phyloP scores from a whole-genome alignment of 345 rosid species.

The Turnera subulata region DNA sequence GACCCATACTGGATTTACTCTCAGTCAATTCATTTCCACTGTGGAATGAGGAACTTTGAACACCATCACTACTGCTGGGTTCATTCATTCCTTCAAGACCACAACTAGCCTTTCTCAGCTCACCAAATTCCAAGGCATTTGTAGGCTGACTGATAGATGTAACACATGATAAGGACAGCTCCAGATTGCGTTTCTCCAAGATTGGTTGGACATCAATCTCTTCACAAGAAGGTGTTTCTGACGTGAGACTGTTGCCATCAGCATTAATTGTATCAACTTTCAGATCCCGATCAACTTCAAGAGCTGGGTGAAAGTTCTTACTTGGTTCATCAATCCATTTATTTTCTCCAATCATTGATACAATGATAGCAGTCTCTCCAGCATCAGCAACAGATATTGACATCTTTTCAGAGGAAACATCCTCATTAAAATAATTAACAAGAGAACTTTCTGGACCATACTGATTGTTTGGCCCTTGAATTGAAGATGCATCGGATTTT shows the following conservation, averaged over 20 bases:
- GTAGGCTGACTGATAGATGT: constrained; percentile 31
- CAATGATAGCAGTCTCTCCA: constrained; percentile 93
- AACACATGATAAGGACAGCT: constrained; percentile 45
- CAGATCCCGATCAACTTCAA: constrained; percentile 31
- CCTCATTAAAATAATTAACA: constrained; percentile 42
- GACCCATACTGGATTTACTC: constrained; percentile 32
- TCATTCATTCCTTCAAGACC: constrained; percentile 23
- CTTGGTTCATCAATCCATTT: constrained; percentile 41
- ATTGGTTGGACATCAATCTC: constrained; percentile 32
- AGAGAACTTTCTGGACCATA: constrained; percentile 36
- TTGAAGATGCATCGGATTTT: constrained; percentile 36
- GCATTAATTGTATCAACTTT: constrained; percentile 25
- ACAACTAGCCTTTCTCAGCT: constrained; percentile 23
- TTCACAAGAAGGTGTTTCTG: constrained; percentile 25
- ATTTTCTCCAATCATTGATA: constrained; percentile 62
- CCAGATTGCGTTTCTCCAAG: constrained; percentile 31
- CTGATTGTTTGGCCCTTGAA: constrained; percentile 33
- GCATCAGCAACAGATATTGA: constrained; percentile 82
- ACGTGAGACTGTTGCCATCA: constrained; percentile 26
- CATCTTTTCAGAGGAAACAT: constrained; percentile 56
- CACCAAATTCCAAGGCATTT: constrained; percentile 29
- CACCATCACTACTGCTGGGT: constrained; percentile 18
- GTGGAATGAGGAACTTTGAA: constrained; percentile 21
- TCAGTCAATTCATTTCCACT: constrained; percentile 17
- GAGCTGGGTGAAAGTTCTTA: constrained; percentile 26